Evolutionary conservation across 176 grass and related monocot genomes (phyloP), one percentile per base, ranked within the genome.

Genomic region (barley (Hordeum vulgare)): DNA sequence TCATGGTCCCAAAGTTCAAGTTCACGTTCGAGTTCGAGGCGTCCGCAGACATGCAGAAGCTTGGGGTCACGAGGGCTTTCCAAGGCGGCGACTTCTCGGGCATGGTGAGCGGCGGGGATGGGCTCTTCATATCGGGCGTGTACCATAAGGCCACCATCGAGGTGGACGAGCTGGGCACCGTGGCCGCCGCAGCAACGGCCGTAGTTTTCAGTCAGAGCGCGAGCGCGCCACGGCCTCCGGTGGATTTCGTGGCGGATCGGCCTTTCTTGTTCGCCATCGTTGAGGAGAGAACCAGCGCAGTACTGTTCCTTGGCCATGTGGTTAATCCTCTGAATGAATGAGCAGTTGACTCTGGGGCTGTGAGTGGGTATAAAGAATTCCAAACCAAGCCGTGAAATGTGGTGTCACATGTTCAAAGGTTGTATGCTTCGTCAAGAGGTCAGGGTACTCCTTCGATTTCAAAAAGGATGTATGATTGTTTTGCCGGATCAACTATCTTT

Each of bases 1-100:
- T 84, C 81, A 80, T 80, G 81, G 69, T 80, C 14, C 81, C 81
- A 0, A 82, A 59, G 47, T 84, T 85, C 87, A 89, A 61, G 76
- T 89, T 89, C 76, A 68, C 81, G 35, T 89, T 79, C 75, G 26
- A 89, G 77, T 81, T 89, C 23, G 82, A 89, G 80, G 86, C 75
- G 33, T 42, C 41, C 12, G 2, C 1, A 1, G 82, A 85, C 5
- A 75, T 89, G 14, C 0, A 1, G 8, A 68, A 53, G n/a, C 37
- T 81, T 1, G 87, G 87, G 0, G 76, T 89, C 27, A 8, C 11
- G 5, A 60, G 61, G 17, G 87, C 87, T 14, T 89, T 89, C 8
- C 2, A 0, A 12, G 51, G 77, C 12, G 82, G 71, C 3, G 87
- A 89, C 70, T 81, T 89, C 82, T 85, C 77, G 18, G 70, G 61